Conservation (phyloP, 2,329 filamentous ascomycete genomes). For the Blumeriella jaapii region DNA sequence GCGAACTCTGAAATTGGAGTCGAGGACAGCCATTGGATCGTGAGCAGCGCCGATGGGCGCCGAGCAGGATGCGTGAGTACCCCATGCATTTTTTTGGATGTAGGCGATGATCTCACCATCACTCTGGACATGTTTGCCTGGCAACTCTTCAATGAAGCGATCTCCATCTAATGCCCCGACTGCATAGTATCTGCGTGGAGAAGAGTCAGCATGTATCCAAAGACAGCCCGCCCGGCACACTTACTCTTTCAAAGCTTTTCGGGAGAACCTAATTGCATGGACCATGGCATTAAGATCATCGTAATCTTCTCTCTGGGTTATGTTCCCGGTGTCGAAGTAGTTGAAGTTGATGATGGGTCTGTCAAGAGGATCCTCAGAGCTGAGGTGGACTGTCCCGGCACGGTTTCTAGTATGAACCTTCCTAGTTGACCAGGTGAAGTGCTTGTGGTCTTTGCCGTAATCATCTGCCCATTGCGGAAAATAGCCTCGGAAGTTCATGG, state of each 20-base stretch:
- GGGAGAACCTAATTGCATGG: slow-evolving; percentile 10
- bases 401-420: slow-evolving; percentile 52
- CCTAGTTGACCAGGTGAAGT: slow-evolving; percentile 32
- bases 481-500: slow-evolving; percentile 31
- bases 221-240: no score
- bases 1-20: slow-evolving; percentile 44
- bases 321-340: slow-evolving; percentile 39
- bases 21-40: slow-evolving; percentile 43
- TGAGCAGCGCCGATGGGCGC: slow-evolving; percentile 42
- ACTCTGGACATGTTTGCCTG: slow-evolving; percentile 31
- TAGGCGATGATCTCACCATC: slow-evolving; percentile 35
- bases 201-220: no score
- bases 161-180: slow-evolving; percentile 33
- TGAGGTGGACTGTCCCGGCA: slow-evolving; percentile 49
- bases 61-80: slow-evolving; percentile 46
- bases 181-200: no score
- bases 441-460: slow-evolving; percentile 29
- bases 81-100: slow-evolving; percentile 39
- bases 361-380: slow-evolving; percentile 50
- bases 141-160: slow-evolving; percentile 32
- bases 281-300: slow-evolving; percentile 16
- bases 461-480: slow-evolving; percentile 29
- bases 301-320: slow-evolving; percentile 4
- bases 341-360: slow-evolving; percentile 51
- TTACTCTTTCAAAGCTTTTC: slow-evolving; percentile 16